Percentiles rank a stretch among this genome's conserved stretches.
These are phyloP conservation scores for Leptographium procerum DNA, from an alignment of 2,329 filamentous ascomycete genomes.

Conservation along the genomic window DNA sequence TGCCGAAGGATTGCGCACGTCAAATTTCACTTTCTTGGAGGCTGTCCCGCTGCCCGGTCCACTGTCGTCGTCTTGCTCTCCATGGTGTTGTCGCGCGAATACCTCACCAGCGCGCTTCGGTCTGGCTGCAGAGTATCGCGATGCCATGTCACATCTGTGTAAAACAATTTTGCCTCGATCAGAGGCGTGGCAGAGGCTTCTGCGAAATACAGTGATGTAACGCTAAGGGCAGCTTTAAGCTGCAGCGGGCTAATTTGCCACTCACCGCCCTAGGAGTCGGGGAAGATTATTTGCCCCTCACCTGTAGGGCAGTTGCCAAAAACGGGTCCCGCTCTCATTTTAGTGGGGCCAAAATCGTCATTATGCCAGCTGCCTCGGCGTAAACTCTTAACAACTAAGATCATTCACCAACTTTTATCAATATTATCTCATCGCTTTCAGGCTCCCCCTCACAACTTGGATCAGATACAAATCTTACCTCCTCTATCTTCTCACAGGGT, in stretches of 20 bases:
- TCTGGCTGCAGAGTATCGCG: slow-evolving; percentile 53
- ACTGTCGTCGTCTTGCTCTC: slow-evolving; percentile 30
- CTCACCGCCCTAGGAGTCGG: background rate
- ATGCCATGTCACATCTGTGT: slow-evolving; percentile 33
- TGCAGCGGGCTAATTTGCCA: background rate
- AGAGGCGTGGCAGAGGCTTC: too few species aligned
- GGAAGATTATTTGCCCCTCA: slow-evolving; percentile 1
- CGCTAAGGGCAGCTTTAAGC: background rate
- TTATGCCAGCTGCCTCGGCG: slow-evolving; percentile 1
- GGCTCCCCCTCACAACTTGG: background rate
- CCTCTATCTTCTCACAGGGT: background rate
- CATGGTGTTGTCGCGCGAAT: slow-evolving; percentile 64
- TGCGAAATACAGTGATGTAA: background rate
- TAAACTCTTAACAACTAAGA: background rate
- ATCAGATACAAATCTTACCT: background rate
- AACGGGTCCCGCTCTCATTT: background rate
- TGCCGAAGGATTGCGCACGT: slow-evolving; percentile 86
- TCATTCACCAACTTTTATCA: background rate
- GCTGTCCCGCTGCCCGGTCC: slow-evolving; percentile 34
- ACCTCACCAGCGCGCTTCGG: slow-evolving; percentile 77
- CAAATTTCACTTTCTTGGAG: slow-evolving; percentile 78
- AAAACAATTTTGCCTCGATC: background rate
- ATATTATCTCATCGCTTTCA: background rate
- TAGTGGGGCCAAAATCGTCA: background rate
- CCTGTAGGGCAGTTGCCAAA: background rate